Percentiles rank a stretch among this genome's conserved stretches.
phyloP scores from a whole-genome alignment of 2,329 filamentous ascomycete species.

The Trichophyton benhamiae region DNA sequence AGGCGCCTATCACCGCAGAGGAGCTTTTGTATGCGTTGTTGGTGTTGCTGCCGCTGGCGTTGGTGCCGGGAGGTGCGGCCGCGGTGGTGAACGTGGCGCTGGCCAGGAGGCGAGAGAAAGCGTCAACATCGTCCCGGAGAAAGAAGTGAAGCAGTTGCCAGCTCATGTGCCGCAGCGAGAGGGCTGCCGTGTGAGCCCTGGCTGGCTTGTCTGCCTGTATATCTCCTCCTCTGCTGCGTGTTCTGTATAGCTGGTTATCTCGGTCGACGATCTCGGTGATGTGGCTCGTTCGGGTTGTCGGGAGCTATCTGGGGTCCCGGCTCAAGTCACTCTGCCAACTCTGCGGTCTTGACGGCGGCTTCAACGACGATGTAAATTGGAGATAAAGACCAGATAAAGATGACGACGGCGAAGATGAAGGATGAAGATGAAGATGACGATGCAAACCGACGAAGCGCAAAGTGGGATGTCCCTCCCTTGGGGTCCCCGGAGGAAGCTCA shows the following conservation, averaged over 20 bases:
- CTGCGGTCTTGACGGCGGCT: background rate
- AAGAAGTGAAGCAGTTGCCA: slow-evolving; percentile 93
- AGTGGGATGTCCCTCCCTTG: background rate
- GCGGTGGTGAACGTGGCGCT: slow-evolving; percentile 46
- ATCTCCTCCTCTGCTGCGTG: slow-evolving; percentile 41
- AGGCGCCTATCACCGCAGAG: background rate
- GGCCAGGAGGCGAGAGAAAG: slow-evolving; percentile 78
- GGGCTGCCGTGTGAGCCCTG: slow-evolving; percentile 17
- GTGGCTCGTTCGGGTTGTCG: background rate
- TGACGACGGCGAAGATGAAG: background rate
- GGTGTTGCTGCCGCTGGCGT: background rate
- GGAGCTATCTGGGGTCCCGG: background rate
- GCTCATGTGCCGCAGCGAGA: slow-evolving; percentile 61
- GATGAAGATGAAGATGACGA: background rate
- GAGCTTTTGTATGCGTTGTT: slow-evolving; percentile 14
- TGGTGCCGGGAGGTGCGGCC: slow-evolving; percentile 15
- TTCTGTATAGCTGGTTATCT: background rate
- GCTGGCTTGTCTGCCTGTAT: slow-evolving; percentile 16
- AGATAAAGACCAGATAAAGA: background rate
- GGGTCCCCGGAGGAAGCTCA: background rate
- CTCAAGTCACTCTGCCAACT: background rate
- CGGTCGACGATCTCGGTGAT: background rate
- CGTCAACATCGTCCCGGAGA: slow-evolving; percentile 94
- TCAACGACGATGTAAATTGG: background rate
- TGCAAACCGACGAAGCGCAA: background rate